Evolutionary conservation across 192 early-diverging fungal genomes (phyloP).

Genomic region (Podila minutissima): DNA sequence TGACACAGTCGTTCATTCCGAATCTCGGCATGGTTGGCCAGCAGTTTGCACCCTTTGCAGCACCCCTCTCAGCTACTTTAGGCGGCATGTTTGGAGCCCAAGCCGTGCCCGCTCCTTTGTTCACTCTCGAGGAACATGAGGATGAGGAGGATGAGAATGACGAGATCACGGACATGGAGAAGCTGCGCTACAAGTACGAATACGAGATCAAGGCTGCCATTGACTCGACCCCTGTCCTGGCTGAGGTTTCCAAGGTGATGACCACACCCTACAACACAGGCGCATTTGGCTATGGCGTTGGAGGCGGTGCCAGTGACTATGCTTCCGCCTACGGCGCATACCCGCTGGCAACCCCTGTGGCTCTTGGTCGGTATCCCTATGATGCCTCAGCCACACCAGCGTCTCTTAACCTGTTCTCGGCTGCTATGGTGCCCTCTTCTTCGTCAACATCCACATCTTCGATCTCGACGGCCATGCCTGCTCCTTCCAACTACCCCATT

Average conservation of each 20-base stretch:
- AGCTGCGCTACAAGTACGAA: slow-evolving; percentile 48
- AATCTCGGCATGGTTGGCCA: slow-evolving; percentile 12
- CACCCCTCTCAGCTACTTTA: slow-evolving; percentile 37
- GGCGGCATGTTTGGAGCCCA: slow-evolving; percentile 33
- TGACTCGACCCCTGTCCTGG: slow-evolving; percentile 40
- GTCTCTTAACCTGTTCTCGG: slow-evolving; percentile 13
- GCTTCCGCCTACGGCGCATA: slow-evolving; percentile 18
- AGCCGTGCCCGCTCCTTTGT: slow-evolving; percentile 26
- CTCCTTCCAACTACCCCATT: slow-evolving; percentile 18
- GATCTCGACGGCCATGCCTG: slow-evolving; percentile 1
- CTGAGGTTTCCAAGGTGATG: slow-evolving; percentile 42
- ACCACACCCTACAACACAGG: slow-evolving; percentile 21
- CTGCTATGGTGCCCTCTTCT: slow-evolving; percentile 14
- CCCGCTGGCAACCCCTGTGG: slow-evolving; percentile 29
- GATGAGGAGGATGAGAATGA: slow-evolving; percentile 45
- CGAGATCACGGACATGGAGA: slow-evolving; percentile 47
- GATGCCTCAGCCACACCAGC: slow-evolving; percentile 5
- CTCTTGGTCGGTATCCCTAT: slow-evolving; percentile 26
- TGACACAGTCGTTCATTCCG: slow-evolving; percentile 30
- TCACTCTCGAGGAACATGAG: slow-evolving; percentile 29
- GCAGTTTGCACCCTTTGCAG: slow-evolving; percentile 14
- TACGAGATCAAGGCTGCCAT: slow-evolving; percentile 52
- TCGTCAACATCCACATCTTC: slow-evolving; percentile 8
- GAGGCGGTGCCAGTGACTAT: slow-evolving; percentile 22
- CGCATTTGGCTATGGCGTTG: slow-evolving; percentile 26